A percentile compares a stretch with the other conserved stretches of the same genome.
phyloP scores from a whole-genome alignment of 73 alveolate genomes.

The Tetrahymena thermophila region DNA sequence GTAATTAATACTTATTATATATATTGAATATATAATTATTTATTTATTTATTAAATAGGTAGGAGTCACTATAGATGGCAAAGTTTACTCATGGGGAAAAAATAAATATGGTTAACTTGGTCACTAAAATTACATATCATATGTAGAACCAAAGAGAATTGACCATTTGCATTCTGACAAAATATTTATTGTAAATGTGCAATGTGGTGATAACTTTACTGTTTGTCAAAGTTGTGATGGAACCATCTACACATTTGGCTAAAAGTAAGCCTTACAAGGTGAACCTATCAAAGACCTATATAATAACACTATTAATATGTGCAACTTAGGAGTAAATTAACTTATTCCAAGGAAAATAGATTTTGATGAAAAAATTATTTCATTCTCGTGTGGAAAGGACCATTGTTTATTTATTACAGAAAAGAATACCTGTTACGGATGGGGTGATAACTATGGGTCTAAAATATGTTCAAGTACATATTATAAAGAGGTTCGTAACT shows the following conservation, averaged over 20 bases:
- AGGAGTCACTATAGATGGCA: constrained; percentile 36
- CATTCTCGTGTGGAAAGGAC: background rate
- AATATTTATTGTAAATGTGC: background rate
- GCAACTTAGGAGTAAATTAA: background rate
- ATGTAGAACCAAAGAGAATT: background rate
- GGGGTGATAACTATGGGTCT: background rate
- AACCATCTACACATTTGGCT: background rate
- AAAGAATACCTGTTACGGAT: background rate
- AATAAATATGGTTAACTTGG: constrained; percentile 33
- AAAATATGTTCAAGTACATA: background rate
- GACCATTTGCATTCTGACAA: background rate
- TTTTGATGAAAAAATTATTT: background rate
- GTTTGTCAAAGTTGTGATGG: background rate
- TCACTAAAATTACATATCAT: background rate
- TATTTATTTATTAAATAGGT: background rate
- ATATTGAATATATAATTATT: no score
- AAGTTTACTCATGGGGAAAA: constrained; percentile 18
- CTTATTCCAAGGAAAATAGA: background rate
- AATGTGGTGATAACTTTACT: background rate
- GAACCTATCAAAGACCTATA: background rate
- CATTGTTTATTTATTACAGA: background rate
- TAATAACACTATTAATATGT: background rate
- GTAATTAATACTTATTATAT: background rate
- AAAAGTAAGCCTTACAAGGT: background rate
- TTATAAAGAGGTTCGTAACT: background rate